Conservation (phyloP, 352 stramenopile genomes). For the Pythium brassicae region DNA sequence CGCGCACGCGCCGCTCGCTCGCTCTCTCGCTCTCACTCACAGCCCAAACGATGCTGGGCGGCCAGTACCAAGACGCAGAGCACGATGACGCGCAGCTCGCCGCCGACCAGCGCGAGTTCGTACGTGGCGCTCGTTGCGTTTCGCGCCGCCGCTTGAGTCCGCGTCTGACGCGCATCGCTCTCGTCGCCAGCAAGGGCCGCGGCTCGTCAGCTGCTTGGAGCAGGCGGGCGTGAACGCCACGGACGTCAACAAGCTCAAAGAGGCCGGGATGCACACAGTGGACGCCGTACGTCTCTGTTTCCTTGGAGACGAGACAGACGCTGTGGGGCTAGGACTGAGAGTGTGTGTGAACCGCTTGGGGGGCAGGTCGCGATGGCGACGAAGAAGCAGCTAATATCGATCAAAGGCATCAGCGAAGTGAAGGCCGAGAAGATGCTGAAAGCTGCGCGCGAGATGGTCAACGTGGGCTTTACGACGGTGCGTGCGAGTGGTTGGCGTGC, state of each 20-base stretch:
- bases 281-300: conserved; percentile 82
- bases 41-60: conserved; percentile 9
- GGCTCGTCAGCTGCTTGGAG: conserved; percentile 90
- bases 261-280: conserved; percentile 97
- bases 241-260: conserved; percentile 98
- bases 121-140: neutral
- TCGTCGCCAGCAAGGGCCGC: conserved; percentile 57
- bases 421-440: conserved; percentile 99
- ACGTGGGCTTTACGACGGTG: conserved; percentile 99
- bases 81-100: conserved; percentile 10
- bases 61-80: conserved; percentile 16
- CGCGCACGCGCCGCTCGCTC: neutral
- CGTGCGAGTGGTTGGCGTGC: too few relatives aligned
- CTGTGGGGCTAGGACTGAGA: neutral
- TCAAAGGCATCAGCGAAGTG: conserved; percentile 99
- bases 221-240: conserved; percentile 96
- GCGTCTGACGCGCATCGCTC: conserved; percentile 7
- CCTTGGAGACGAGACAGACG: neutral
- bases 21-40: neutral
- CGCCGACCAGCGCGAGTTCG: conserved; percentile 17
- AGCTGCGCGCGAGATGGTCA: conserved; percentile 95
- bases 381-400: conserved; percentile 94
- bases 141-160: neutral
- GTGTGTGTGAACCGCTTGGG: neutral
- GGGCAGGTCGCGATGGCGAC: conserved; percentile 93